Evolutionary conservation across 2,329 filamentous ascomycete species (phyloP).

Genomic region (Aureobasidium sp.): DNA sequence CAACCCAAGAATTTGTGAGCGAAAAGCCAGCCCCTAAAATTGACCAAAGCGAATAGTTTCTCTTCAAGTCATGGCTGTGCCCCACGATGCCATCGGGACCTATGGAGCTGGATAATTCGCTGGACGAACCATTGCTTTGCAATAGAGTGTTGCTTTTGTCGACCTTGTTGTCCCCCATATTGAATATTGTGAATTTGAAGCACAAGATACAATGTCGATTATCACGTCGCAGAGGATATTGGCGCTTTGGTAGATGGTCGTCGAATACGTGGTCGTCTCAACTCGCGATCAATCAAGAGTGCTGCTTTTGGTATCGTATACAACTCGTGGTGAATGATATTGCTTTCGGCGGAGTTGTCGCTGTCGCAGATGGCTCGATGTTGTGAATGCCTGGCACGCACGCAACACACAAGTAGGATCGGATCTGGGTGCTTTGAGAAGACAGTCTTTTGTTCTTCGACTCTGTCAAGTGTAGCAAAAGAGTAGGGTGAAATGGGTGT

Average conservation of each 20-base stretch:
- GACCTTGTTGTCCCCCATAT: neutral
- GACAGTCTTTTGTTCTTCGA: neutral
- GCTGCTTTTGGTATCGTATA: neutral
- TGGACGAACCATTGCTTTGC: neutral
- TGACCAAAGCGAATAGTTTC: slow-evolving; percentile 44
- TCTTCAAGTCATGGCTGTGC: slow-evolving; percentile 41
- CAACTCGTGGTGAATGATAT: neutral
- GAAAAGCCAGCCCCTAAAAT: slow-evolving; percentile 46
- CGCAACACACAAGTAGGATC: neutral
- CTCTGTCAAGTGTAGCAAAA: neutral
- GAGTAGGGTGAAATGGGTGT: neutral
- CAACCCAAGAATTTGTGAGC: slow-evolving; percentile 43
- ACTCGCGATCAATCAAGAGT: neutral
- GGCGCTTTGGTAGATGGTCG: neutral
- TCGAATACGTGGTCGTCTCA: neutral
- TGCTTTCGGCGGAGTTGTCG: neutral
- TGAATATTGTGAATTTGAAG: neutral
- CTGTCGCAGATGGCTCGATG: neutral
- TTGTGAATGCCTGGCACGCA: neutral
- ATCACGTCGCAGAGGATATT: neutral
- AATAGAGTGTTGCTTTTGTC: neutral
- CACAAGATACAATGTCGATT: neutral
- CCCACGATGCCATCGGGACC: slow-evolving; percentile 42
- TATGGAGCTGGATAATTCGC: neutral
- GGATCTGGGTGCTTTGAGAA: neutral